Conservation (phyloP, 2,329 filamentous ascomycete species). For the Aspergillus unguis region DNA sequence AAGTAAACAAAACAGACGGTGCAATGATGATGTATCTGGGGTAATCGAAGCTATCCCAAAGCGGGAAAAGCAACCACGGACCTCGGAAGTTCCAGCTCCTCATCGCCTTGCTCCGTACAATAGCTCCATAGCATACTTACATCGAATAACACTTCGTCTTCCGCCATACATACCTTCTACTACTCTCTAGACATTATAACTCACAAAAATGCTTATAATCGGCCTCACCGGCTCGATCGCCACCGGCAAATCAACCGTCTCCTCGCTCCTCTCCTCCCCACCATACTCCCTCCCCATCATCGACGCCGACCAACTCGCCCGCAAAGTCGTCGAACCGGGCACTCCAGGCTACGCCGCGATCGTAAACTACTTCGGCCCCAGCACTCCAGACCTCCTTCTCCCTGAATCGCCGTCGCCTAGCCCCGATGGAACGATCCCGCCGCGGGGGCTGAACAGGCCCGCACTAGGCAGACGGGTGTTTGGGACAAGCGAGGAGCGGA, state of each 20-base stretch:
- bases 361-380: constrained; percentile 73
- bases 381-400: constrained; percentile 80
- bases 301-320: constrained; percentile 89
- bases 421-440: too few species aligned
- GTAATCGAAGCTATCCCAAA: not conserved
- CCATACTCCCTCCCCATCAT: constrained; percentile 87
- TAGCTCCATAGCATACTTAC: not conserved
- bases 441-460: constrained; percentile 72
- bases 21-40: not conserved
- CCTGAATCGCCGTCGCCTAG: constrained; percentile 41
- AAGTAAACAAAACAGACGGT: not conserved
- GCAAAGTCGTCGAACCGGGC: constrained; percentile 90
- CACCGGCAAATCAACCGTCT: constrained; percentile 96
- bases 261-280: constrained; percentile 70
- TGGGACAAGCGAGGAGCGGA: constrained; percentile 67
- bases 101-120: not conserved
- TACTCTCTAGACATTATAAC: not conserved
- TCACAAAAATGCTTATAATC: constrained; percentile 71
- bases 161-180: not conserved
- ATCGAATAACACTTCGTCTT: not conserved
- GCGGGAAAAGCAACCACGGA: not conserved
- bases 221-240: constrained; percentile 96
- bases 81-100: not conserved
- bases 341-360: constrained; percentile 80
- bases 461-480: constrained; percentile 85